These are phyloP conservation scores for Fusarium zealandicum DNA, from an alignment of 2,329 filamentous ascomycete genomes.

Conservation along the genomic window DNA sequence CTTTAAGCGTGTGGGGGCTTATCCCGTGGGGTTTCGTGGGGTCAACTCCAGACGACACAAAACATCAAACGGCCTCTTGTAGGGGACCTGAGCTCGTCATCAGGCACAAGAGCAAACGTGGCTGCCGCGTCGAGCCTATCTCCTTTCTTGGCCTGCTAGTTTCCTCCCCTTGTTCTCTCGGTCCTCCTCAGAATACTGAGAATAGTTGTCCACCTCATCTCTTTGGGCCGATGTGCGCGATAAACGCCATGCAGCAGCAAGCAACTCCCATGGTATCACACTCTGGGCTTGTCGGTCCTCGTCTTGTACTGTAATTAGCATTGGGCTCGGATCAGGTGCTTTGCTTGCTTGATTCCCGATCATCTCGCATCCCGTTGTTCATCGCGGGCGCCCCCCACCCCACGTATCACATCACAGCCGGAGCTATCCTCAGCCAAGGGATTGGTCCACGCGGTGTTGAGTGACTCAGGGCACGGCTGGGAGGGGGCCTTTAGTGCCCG, in stretches of 20 bases:
- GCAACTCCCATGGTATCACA: no score
- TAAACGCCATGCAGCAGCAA: conserved; percentile 25
- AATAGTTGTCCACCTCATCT: background rate
- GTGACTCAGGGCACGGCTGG: conserved; percentile 6
- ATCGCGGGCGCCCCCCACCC: conserved; percentile 15
- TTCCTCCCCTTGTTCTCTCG: conserved; percentile 28
- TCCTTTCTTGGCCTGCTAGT: conserved; percentile 5
- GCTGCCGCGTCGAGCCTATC: conserved; percentile 18
- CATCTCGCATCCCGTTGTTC: conserved; percentile 28
- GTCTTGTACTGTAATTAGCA: conserved; percentile 7
- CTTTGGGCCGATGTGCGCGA: conserved; percentile 13
- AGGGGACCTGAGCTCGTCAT: background rate
- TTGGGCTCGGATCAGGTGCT: conserved; percentile 32
- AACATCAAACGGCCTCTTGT: background rate
- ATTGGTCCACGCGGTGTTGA: conserved; percentile 22
- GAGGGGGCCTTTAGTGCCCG: conserved; percentile 21
- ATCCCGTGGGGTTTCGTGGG: conserved; percentile 1
- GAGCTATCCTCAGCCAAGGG: conserved; percentile 22
- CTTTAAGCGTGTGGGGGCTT: conserved; percentile 18
- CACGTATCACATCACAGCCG: conserved; percentile 8
- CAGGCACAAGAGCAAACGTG: conserved; percentile 13
- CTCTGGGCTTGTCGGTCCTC: no score
- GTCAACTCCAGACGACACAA: background rate
- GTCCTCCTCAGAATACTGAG: conserved; percentile 1
- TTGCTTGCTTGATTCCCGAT: conserved; percentile 28